Evolutionary conservation across 169 alveolate genomes (phyloP).

Genomic region (Eimeria acervulina): DNA sequence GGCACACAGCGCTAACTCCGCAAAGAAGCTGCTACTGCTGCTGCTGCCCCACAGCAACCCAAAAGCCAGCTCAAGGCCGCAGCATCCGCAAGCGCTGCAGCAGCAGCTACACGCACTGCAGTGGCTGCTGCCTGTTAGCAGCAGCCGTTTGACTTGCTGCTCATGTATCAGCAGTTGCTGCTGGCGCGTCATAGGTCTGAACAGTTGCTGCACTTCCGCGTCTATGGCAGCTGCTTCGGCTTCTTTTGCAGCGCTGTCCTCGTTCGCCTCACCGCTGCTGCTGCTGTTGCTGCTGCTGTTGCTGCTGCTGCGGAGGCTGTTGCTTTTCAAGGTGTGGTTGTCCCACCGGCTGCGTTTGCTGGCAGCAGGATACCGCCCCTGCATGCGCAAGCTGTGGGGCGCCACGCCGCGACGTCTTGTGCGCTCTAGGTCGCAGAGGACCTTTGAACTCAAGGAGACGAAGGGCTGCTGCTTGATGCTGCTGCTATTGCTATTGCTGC

Average conservation of each 20-base stretch:
- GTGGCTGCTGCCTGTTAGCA: constrained; percentile 1
- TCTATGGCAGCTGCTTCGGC: not conserved
- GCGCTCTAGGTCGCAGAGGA: constrained; percentile 32
- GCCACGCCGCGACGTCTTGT: not conserved
- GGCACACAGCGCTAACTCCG: constrained; percentile 50
- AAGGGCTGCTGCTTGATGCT: constrained; percentile 63
- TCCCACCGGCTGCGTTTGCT: constrained; percentile 27
- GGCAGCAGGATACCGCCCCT: constrained; percentile 4
- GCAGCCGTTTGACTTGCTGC: constrained; percentile 69
- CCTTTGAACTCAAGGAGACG: not conserved
- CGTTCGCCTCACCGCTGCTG: constrained; percentile 1
- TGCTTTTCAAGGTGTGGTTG: not conserved
- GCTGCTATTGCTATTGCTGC: constrained; percentile 47
- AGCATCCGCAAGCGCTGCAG: constrained; percentile 70
- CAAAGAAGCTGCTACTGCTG: constrained; percentile 55
- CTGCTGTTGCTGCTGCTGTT: constrained; percentile 27
- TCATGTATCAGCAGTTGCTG: constrained; percentile 70
- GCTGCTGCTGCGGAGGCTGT: not conserved
- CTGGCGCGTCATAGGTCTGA: constrained; percentile 64
- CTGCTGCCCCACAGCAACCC: constrained; percentile 63
- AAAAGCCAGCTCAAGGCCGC: constrained; percentile 57
- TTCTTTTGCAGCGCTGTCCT: not conserved
- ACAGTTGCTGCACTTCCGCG: constrained; percentile 41
- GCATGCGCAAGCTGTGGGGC: not conserved
- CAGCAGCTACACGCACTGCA: constrained; percentile 50